Conservation (phyloP, 148 eudicot species). For the Suaeda aralocaspica region DNA sequence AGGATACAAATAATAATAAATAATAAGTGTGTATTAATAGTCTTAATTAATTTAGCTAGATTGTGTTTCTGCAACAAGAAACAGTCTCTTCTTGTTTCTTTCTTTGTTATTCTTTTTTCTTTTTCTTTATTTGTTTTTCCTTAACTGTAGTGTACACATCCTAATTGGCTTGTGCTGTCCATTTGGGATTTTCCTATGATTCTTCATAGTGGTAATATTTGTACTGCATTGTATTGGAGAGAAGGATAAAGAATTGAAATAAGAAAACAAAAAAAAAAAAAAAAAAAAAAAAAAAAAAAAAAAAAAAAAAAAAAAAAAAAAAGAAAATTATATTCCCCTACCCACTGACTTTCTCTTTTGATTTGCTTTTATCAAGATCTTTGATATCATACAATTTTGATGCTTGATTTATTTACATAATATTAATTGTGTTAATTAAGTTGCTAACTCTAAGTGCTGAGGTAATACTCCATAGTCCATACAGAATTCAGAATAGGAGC, state of each 20-base stretch:
- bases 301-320: neutral
- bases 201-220: slow-evolving; percentile 16
- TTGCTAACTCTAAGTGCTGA: no score
- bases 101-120: neutral
- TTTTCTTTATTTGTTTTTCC: neutral
- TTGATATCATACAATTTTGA: neutral
- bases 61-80: neutral
- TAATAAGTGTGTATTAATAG: neutral
- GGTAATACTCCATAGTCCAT: slow-evolving; percentile 6
- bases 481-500: neutral
- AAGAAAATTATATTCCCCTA: neutral
- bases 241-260: slow-evolving; percentile 1
- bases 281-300: neutral
- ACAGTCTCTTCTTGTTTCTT: neutral
- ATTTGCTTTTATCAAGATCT: neutral
- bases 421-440: no score
- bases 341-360: neutral
- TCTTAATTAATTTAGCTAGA: slow-evolving; percentile 1
- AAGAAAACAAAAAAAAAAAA: neutral
- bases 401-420: no score
- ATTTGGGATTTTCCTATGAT: slow-evolving; percentile 16
- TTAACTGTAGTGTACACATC: slow-evolving; percentile 15
- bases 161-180: neutral
- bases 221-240: slow-evolving; percentile 15
- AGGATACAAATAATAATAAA: neutral